phyloP scores from a whole-genome alignment of 768 basidiomycete species.

The Rhodotorula sphaerocarpa region DNA sequence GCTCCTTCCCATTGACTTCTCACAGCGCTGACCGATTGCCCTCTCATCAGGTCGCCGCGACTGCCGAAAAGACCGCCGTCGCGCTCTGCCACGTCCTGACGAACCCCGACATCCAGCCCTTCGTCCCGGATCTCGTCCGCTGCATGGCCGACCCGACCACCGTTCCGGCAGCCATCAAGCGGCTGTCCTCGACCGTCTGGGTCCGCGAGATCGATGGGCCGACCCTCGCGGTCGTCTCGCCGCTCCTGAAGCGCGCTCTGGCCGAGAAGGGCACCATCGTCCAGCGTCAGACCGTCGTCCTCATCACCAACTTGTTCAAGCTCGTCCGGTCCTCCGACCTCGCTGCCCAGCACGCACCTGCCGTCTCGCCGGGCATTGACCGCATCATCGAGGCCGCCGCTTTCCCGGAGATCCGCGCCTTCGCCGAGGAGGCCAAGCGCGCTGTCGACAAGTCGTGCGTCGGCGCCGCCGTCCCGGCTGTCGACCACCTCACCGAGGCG shows the following conservation, averaged over 20 bases:
- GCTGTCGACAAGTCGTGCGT: constrained; percentile 50
- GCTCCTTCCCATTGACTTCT: background rate
- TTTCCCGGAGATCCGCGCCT: constrained; percentile 96
- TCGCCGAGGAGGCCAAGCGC: constrained; percentile 69
- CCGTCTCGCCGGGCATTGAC: constrained; percentile 80
- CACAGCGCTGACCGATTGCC: background rate
- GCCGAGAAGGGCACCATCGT: constrained; percentile 96
- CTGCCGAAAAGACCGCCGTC: constrained; percentile 82
- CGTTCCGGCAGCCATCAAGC: constrained; percentile 87
- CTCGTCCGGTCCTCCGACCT: constrained; percentile 84
- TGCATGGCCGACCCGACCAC: constrained; percentile 81
- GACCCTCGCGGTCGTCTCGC: constrained; percentile 90
- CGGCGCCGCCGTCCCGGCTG: constrained; percentile 48
- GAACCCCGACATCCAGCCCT: constrained; percentile 83
- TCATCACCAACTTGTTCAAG: constrained; percentile 93
- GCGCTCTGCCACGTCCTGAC: constrained; percentile 80
- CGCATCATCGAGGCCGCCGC: constrained; percentile 83
- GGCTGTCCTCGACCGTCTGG: constrained; percentile 87
- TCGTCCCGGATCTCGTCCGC: constrained; percentile 79
- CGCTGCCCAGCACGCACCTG: constrained; percentile 77
- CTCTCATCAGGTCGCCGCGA: constrained; percentile 60
- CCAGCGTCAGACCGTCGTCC: constrained; percentile 80
- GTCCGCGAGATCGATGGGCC: constrained; percentile 94
- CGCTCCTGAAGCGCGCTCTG: constrained; percentile 77
- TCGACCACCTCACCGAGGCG: constrained; percentile 50